A percentile compares a stretch with the other conserved stretches of the same genome.
Evolutionary conservation across 352 stramenopile genomes (phyloP).

Genomic region (Globisporangium emineosum): DNA sequence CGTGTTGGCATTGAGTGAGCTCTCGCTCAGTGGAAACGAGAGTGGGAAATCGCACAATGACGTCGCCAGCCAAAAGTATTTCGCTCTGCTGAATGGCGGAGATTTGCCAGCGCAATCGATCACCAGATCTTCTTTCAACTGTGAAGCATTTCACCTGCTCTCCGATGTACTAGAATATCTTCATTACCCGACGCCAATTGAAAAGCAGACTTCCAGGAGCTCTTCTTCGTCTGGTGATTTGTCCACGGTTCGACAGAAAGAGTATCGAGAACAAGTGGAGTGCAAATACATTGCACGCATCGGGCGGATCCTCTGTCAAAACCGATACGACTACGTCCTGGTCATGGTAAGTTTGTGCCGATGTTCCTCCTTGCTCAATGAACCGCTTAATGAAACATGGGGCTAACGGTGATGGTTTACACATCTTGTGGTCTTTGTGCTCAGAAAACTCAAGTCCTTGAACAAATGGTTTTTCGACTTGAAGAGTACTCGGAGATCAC

Average conservation of each 20-base stretch:
- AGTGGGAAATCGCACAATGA: slow-evolving; percentile 19
- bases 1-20: slow-evolving; percentile 32
- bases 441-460: slow-evolving; percentile 42
- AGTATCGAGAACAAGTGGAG: slow-evolving; percentile 27
- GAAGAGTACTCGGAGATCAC: slow-evolving; percentile 45
- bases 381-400: background rate
- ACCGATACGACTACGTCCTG: slow-evolving; percentile 50
- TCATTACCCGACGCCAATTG: slow-evolving; percentile 16
- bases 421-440: background rate
- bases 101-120: slow-evolving; percentile 4
- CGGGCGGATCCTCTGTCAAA: slow-evolving; percentile 39
- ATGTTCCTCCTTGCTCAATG: background rate
- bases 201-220: background rate
- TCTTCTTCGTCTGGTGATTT: background rate
- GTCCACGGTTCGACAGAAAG: background rate
- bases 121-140: slow-evolving; percentile 38
- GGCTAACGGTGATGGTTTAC: background rate
- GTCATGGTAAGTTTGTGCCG: slow-evolving; percentile 35
- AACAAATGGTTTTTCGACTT: slow-evolving; percentile 34
- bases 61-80: slow-evolving; percentile 36
- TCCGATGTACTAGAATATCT: slow-evolving; percentile 42
- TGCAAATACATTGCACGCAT: slow-evolving; percentile 50
- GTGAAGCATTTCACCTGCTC: slow-evolving; percentile 48
- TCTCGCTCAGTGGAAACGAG: slow-evolving; percentile 43
- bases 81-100: slow-evolving; percentile 23